Evolutionary conservation across 306 rosid genomes (phyloP).

Genomic region (Comarum palustre): DNA sequence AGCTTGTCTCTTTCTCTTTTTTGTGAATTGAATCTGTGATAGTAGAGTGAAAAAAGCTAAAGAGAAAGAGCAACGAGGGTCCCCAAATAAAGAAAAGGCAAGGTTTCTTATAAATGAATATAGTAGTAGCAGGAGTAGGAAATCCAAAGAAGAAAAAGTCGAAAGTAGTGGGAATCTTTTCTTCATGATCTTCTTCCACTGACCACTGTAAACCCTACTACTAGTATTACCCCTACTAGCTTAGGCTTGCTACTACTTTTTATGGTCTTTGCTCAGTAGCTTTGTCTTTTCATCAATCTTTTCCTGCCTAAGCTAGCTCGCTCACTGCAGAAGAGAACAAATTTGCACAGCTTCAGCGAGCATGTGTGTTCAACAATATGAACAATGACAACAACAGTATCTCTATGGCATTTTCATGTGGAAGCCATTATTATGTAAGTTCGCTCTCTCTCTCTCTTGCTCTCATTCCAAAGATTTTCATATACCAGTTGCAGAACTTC

Average conservation of each 20-base stretch:
- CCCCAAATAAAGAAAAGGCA: conserved; percentile 52
- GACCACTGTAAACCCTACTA: conserved; percentile 35
- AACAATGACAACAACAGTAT: conserved; percentile 22
- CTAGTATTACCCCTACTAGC: conserved; percentile 21
- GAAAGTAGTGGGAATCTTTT: conserved; percentile 61
- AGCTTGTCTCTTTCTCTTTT: conserved; percentile 32
- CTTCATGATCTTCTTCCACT: conserved; percentile 28
- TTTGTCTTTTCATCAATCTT: conserved; percentile 6
- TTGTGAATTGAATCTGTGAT: background rate
- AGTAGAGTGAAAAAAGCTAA: conserved; percentile 6
- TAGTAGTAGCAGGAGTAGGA: conserved; percentile 10
- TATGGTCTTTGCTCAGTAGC: conserved; percentile 8
- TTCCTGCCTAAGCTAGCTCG: conserved; percentile 2
- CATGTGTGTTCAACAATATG: conserved; percentile 27
- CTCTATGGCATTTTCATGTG: conserved; percentile 53
- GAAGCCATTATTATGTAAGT: conserved; percentile 51
- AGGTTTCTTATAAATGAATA: conserved; percentile 36
- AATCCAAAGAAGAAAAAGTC: conserved; percentile 46
- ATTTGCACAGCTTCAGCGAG: conserved; percentile 40
- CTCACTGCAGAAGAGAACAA: conserved; percentile 36
- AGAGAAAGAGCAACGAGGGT: conserved; percentile 29
- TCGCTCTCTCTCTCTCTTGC: background rate
- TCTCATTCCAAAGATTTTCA: background rate
- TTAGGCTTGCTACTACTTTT: background rate
- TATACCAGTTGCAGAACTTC: background rate